A percentile compares a stretch with the other conserved stretches of the same genome.
phyloP scores from a whole-genome alignment of 2,329 filamentous ascomycete species.

The Cytospora leucostoma region DNA sequence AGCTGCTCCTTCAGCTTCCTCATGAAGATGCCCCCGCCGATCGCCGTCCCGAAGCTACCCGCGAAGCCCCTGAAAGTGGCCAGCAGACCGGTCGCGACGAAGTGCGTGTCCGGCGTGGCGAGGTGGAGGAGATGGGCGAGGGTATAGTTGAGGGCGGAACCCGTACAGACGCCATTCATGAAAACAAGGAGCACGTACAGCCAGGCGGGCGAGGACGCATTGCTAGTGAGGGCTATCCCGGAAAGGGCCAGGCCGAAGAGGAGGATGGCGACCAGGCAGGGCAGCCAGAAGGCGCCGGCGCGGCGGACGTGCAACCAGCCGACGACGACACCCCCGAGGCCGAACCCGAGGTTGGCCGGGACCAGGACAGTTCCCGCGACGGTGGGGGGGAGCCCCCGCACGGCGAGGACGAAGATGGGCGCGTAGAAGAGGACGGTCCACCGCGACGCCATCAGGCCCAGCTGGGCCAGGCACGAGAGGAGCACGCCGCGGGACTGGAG shows the following conservation, averaged over 20 bases:
- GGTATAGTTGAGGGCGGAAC: constrained; percentile 76
- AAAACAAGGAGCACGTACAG: constrained; percentile 65
- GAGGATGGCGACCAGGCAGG: constrained; percentile 60
- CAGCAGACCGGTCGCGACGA: constrained; percentile 73
- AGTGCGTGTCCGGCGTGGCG: constrained; percentile 65
- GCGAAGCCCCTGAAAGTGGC: constrained; percentile 82
- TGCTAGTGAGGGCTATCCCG: constrained; percentile 56
- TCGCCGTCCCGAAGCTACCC: constrained; percentile 76
- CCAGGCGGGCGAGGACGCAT: constrained; percentile 49
- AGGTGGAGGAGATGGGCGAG: constrained; percentile 78
- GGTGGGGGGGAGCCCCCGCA: constrained; percentile 69
- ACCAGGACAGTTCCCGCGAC: constrained; percentile 74
- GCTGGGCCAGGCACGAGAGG: constrained; percentile 71
- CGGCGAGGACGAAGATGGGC: constrained; percentile 76
- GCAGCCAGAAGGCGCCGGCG: constrained; percentile 70
- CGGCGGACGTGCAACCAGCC: constrained; percentile 77
- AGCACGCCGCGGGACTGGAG: constrained; percentile 70
- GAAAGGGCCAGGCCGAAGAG: constrained; percentile 64
- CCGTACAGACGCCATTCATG: constrained; percentile 70
- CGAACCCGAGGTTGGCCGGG: constrained; percentile 81
- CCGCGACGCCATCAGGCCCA: constrained; percentile 77
- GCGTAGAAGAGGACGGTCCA: constrained; percentile 82
- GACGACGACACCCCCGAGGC: constrained; percentile 69
- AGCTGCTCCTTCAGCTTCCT: constrained; percentile 60
- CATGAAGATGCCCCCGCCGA: constrained; percentile 75